phyloP scores from a whole-genome alignment of 106 monocot species.

The Platanthera zijinensis region DNA sequence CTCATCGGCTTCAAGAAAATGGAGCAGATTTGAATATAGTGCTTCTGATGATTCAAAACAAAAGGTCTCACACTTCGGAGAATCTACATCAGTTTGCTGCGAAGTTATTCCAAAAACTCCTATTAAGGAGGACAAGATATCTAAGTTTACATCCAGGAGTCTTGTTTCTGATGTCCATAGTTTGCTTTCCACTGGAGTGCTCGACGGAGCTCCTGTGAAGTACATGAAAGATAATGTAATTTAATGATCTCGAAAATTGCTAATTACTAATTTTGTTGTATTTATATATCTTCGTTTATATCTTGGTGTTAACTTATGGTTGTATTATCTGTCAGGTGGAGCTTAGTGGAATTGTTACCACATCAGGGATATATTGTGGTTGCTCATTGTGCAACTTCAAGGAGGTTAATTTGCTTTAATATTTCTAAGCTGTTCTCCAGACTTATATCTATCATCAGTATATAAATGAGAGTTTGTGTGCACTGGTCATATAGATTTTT shows the following conservation, averaged over 20 bases:
- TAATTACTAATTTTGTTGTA: neutral
- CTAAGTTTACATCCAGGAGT: neutral
- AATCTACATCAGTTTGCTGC: neutral
- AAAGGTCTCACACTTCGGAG: neutral
- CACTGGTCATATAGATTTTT: too few relatives aligned
- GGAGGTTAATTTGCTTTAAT: neutral
- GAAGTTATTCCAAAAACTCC: constrained; percentile 5
- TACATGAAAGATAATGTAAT: constrained; percentile 38
- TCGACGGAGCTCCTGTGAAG: constrained; percentile 37
- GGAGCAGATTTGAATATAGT: neutral
- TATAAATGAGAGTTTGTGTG: too few relatives aligned
- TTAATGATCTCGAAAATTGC: neutral
- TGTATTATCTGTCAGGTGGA: neutral
- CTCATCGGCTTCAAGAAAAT: neutral
- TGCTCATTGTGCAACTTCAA: neutral
- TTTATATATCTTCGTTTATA: neutral
- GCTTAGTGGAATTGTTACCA: neutral
- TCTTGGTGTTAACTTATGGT: neutral
- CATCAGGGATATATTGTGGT: neutral
- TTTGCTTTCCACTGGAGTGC: constrained; percentile 46
- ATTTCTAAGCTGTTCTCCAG: neutral
- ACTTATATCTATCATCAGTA: neutral
- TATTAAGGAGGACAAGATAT: neutral
- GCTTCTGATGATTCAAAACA: constrained; percentile 3
- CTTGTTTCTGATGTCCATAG: constrained; percentile 15